phyloP scores from a whole-genome alignment of 2,329 filamentous ascomycete genomes.

The Pyricularia grisea region DNA sequence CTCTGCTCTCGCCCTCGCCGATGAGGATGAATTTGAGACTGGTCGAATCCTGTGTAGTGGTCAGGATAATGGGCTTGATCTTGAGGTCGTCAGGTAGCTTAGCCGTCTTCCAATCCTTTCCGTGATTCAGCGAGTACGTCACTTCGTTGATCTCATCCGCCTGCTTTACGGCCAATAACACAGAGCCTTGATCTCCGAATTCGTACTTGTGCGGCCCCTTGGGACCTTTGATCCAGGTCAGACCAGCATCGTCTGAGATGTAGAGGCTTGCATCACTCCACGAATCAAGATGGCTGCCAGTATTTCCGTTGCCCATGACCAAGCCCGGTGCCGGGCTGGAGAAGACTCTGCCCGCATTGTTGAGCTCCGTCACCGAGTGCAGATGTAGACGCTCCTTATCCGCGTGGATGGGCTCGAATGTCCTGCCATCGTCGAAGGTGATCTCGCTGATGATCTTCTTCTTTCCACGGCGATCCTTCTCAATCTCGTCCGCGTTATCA shows the following conservation, averaged over 20 bases:
- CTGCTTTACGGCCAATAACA: conserved; percentile 76
- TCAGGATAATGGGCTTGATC: conserved; percentile 64
- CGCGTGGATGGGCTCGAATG: conserved; percentile 64
- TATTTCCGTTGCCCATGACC: conserved; percentile 91
- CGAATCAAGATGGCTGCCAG: conserved; percentile 59
- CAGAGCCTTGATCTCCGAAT: conserved; percentile 86
- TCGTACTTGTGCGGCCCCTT: conserved; percentile 90
- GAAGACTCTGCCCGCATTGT: conserved; percentile 78
- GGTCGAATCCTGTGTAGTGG: conserved; percentile 86
- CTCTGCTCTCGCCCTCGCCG: conserved; percentile 41
- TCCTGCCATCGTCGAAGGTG: conserved; percentile 91
- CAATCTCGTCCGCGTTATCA: conserved; percentile 72
- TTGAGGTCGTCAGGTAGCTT: conserved; percentile 57
- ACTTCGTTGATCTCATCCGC: conserved; percentile 51
- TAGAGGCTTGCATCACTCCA: conserved; percentile 73
- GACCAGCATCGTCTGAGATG: conserved; percentile 83
- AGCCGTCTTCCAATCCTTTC: conserved; percentile 69
- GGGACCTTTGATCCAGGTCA: conserved; percentile 69
- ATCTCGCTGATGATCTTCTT: conserved; percentile 75
- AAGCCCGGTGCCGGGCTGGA: conserved; percentile 90
- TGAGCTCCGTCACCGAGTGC: conserved; percentile 81
- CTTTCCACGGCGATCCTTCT: conserved; percentile 33
- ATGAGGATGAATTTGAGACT: conserved; percentile 83
- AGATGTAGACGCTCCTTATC: conserved; percentile 63
- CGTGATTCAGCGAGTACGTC: conserved; percentile 80